Evolutionary conservation across 176 grass and related monocot genomes (phyloP), one percentile per base, ranked within the genome.

Genomic region (Avena eriantha): DNA sequence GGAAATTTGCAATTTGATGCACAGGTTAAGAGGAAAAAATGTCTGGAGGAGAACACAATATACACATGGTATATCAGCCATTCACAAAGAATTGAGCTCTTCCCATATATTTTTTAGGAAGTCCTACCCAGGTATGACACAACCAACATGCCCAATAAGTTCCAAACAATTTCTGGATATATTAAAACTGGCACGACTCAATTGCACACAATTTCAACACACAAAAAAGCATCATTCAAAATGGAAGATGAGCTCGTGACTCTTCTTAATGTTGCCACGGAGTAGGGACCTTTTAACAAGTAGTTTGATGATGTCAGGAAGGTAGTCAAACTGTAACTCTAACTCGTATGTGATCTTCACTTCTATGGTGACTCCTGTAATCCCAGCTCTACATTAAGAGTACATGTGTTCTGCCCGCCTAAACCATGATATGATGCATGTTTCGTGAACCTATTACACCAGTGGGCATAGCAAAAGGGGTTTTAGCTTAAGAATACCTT

Each of bases 1-100:
- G 86, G 4, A 87, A 75, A 79, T 80, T 76, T 61, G 41, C n/a
- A 83, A 73, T 61, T 50, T 84, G 9, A 58, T 9, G 73, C 22
- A 72, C 23, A 63, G 8, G 2, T 39, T 81, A 16, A 57, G 57
- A 24, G 35, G 22, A 3, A 11, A 71, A 64, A 10, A 21, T 13
- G 3, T 81, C 17, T 61, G 31, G 50, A 85, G 57, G 80, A 73
- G 63, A 76, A 35, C 60, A 75, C 7, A 79, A 45, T 7, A 76
- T 34, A 55, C 10, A 84, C 10, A 79, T 61, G 16, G 60, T 81
- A 54, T 41, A 82, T 57, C 19, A 69, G 7, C 48, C 63, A 82
- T 60, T 67, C 14, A 4, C 49, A 59, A 41, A 47, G 21, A 84
- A 0, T 17, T 12, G 69, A 83, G 19, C 61, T 84, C 4, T 71